Percentiles rank a stretch among this genome's conserved stretches.
Evolutionary conservation across 805 yeast species (phyloP).

Genomic region (Saccharomycopsis guyanensis): DNA sequence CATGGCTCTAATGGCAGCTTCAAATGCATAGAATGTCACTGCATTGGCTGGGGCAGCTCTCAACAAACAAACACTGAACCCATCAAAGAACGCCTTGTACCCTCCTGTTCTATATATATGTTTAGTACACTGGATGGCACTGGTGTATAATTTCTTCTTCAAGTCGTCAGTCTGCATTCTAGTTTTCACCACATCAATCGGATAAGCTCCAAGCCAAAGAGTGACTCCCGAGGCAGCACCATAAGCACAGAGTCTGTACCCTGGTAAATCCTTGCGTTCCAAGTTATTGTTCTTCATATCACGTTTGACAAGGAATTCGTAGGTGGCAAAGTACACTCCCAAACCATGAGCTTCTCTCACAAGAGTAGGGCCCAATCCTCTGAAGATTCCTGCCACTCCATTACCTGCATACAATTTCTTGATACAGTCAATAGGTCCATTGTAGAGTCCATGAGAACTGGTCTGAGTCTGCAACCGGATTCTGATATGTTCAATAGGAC

Average conservation of each 20-base stretch:
- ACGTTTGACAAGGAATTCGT: conserved; percentile 75
- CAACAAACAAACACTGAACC: conserved; percentile 84
- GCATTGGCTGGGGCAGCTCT: conserved; percentile 99
- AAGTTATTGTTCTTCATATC: conserved; percentile 44
- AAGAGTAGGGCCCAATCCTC: conserved; percentile 79
- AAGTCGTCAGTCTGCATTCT: conserved; percentile 73
- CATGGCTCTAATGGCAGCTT: conserved; percentile 64
- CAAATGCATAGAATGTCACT: conserved; percentile 92
- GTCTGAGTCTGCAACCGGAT: conserved; percentile 86
- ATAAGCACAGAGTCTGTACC: conserved; percentile 75
- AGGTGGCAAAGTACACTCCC: conserved; percentile 83
- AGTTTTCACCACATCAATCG: conserved; percentile 87
- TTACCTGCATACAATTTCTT: conserved; percentile 44
- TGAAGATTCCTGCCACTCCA: conserved; percentile 60
- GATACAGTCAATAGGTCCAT: conserved; percentile 72
- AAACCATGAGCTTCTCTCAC: conserved; percentile 81
- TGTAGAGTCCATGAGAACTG: conserved; percentile 36
- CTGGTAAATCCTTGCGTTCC: conserved; percentile 68
- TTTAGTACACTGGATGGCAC: conserved; percentile 50
- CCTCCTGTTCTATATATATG: conserved; percentile 55
- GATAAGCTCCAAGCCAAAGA: conserved; percentile 79
- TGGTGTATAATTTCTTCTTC: conserved; percentile 47
- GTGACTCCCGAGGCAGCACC: conserved; percentile 92
- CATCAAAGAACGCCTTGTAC: conserved; percentile 73
- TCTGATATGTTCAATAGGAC: conserved; percentile 94